Conservation (phyloP, 2,329 filamentous ascomycete species). For the Aspergillus viridinutans region DNA sequence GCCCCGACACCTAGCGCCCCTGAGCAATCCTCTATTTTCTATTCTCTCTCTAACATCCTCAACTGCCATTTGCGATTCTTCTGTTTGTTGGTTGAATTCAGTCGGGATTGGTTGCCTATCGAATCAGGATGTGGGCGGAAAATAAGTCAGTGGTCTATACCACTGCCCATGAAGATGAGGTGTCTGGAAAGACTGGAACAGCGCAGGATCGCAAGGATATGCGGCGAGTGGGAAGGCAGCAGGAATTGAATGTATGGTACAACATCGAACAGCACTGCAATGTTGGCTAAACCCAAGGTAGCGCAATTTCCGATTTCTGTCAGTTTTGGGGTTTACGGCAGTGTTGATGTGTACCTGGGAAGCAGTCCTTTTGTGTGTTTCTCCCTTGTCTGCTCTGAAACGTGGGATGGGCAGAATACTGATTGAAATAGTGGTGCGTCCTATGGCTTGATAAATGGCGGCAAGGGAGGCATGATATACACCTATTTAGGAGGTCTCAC, state of each 20-base stretch:
- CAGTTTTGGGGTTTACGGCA: slow-evolving; percentile 31
- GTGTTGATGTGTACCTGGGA: slow-evolving; percentile 34
- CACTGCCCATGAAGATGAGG: slow-evolving; percentile 8
- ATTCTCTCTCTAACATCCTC: not conserved
- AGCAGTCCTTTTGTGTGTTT: slow-evolving; percentile 16
- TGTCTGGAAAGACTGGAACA: slow-evolving; percentile 18
- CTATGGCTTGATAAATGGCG: slow-evolving; percentile 42
- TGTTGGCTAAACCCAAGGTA: slow-evolving; percentile 9
- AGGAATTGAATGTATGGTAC: slow-evolving; percentile 27
- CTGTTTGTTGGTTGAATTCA: not conserved
- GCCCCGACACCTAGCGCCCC: not conserved
- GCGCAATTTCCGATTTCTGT: slow-evolving; percentile 33
- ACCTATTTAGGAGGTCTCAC: slow-evolving; percentile 48
- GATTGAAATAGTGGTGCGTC: slow-evolving; percentile 6
- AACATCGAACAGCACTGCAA: not conserved
- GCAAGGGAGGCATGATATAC: slow-evolving; percentile 52
- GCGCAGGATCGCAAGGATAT: slow-evolving; percentile 29
- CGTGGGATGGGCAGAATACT: not conserved
- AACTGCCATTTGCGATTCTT: not conserved
- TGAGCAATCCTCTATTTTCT: not conserved
- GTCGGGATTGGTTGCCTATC: not conserved
- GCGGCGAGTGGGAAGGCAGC: slow-evolving; percentile 30
- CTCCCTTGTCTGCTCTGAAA: not conserved
- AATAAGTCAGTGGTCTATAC: slow-evolving; percentile 7
- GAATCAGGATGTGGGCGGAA: slow-evolving; percentile 13